Percentiles rank a stretch among this genome's conserved stretches.
phyloP scores from a whole-genome alignment of 257 asterid species.

The Solanum verrucosum region DNA sequence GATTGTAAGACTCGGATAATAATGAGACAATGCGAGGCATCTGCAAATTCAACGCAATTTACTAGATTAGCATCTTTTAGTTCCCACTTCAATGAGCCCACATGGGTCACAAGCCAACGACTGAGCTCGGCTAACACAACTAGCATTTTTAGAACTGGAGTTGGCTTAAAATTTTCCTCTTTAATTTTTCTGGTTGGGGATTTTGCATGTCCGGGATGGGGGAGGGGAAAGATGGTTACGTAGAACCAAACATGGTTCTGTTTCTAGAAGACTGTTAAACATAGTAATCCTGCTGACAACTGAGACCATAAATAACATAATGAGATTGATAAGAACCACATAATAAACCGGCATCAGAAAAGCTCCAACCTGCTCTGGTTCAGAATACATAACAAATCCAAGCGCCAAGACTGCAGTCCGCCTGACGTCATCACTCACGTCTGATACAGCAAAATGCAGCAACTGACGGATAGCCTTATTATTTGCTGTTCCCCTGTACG shows the following conservation, averaged over 20 bases:
- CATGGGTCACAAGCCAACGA: neutral
- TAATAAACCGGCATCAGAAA: neutral
- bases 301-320: neutral
- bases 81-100: neutral
- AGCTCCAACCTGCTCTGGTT: conserved; percentile 73
- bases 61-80: neutral
- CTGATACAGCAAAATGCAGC: conserved; percentile 97
- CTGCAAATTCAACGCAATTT: conserved; percentile 33
- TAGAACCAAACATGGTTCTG: neutral
- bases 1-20: conserved; percentile 95
- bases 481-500: conserved; percentile 91
- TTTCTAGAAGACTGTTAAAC: neutral
- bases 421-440: conserved; percentile 92
- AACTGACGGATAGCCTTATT: conserved; percentile 94
- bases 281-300: neutral
- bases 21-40: conserved; percentile 88
- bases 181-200: neutral
- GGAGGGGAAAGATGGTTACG: neutral
- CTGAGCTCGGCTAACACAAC: neutral
- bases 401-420: conserved; percentile 96
- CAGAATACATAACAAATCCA: conserved; percentile 85
- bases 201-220: neutral
- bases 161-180: neutral
- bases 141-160: neutral
- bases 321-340: neutral